Base-by-base conservation (phyloP, 352 stramenopile genomes). In the Phytophthora fragariae region DNA sequence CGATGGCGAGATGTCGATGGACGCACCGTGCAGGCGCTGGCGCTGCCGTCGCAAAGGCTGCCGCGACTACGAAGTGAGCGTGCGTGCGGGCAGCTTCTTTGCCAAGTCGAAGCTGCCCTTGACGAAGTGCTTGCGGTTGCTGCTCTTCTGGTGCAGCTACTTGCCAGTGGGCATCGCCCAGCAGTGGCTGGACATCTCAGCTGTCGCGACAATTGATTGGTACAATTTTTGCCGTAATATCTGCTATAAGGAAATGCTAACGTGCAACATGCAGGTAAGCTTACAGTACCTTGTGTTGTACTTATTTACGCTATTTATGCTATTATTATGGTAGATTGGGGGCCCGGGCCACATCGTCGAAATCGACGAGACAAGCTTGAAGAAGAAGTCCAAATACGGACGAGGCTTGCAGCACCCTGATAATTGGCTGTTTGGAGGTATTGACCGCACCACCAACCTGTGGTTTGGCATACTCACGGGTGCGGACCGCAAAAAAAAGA, bases 191-290 rank as follows among this genome's bases (percentile, higher is more conserved):
- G 58, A 57, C 29, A 54, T 59, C 44, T 56, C 49, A 15, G 31
- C 35, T n/a, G 29, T 58, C 27, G 52, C 49, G 29, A 15, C 19
- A 24, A 66, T 52, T n/a, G 17, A 58, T 17, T 58, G 47, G 59
- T 66, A 66, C 31, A 52, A 19, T 19, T 58, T 50, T 24, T 58
- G 59, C 31, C n/a, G 59, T 37, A 29, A 35, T 8, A 52, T 66
- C 2, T 66, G 29, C 14, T 50, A 5, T 2, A 50, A 58, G 11
- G 33, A 58, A 50, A 57, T 58, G 46, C 5, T 58, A 5, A 5
- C 5, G 3, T 58, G 27, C 33, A 37, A 50, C 31, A 66, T 66
- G 47, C 27, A 66, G 19, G 46, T 58, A n/a, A 35, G 21, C 46
- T 62, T 61, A 49, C 35, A 12, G 35, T 41, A 41, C 35, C 10